phyloP scores from a whole-genome alignment of 495 filamentous ascomycete genomes.

The Amniculicola lignicola region DNA sequence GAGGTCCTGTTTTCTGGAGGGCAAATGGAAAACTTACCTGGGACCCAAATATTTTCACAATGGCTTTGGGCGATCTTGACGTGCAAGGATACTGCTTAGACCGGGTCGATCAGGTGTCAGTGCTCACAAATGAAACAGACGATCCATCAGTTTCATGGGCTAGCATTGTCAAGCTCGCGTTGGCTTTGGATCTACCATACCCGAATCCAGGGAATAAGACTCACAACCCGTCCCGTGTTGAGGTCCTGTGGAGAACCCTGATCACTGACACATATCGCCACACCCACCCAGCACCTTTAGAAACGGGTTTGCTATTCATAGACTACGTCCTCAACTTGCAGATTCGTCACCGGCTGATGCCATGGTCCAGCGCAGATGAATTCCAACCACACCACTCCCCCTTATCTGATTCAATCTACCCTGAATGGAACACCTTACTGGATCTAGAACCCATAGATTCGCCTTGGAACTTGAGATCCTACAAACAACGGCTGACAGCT shows the following conservation, averaged over 20 bases:
- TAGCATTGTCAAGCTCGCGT: slow-evolving; percentile 24
- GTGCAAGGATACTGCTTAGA: slow-evolving; percentile 22
- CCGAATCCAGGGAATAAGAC: background rate
- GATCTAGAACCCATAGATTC: slow-evolving; percentile 16
- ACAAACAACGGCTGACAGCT: slow-evolving; percentile 15
- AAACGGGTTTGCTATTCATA: slow-evolving; percentile 20
- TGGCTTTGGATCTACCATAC: slow-evolving; percentile 22
- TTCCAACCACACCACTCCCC: slow-evolving; percentile 30
- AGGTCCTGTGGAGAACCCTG: slow-evolving; percentile 27
- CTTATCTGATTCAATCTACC: slow-evolving; percentile 25
- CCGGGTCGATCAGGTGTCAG: slow-evolving; percentile 11
- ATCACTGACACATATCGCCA: slow-evolving; percentile 20
- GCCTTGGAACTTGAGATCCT: slow-evolving; percentile 1
- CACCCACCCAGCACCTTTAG: slow-evolving; percentile 13
- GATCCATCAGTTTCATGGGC: slow-evolving; percentile 22
- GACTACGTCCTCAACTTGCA: slow-evolving; percentile 31
- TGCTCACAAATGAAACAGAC: slow-evolving; percentile 8
- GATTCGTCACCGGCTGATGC: slow-evolving; percentile 26
- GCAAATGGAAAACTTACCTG: slow-evolving; percentile 8
- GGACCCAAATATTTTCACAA: slow-evolving; percentile 10
- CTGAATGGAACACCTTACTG: slow-evolving; percentile 26
- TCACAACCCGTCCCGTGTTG: slow-evolving; percentile 13
- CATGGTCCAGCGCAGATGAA: slow-evolving; percentile 28
- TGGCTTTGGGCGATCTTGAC: slow-evolving; percentile 13
- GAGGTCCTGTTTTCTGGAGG: slow-evolving; percentile 5